These are phyloP conservation scores for Retiboletus flavoniger DNA, from an alignment of 1,284 basidiomycete genomes.

Conservation along the genomic window DNA sequence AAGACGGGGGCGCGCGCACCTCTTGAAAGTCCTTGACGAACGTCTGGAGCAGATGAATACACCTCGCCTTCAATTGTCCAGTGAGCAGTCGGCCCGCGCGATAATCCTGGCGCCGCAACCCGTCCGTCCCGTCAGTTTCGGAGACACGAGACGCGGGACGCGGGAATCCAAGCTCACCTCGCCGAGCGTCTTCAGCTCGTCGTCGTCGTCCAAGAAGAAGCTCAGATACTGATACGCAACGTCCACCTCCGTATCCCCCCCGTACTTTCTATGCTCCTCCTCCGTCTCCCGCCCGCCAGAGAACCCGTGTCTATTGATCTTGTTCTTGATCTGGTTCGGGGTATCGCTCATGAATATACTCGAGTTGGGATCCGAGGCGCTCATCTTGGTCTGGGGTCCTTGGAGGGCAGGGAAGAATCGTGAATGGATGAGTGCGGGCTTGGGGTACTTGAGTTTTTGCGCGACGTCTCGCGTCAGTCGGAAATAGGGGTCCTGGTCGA, in stretches of 20 bases:
- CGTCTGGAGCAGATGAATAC: slow-evolving; percentile 81
- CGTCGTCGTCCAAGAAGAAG: slow-evolving; percentile 98
- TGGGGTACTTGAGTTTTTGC: slow-evolving; percentile 91
- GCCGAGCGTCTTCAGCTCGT: slow-evolving; percentile 75
- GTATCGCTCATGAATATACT: slow-evolving; percentile 97
- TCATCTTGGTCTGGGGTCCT: slow-evolving; percentile 99
- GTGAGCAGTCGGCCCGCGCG: slow-evolving; percentile 86
- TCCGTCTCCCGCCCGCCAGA: slow-evolving; percentile 89
- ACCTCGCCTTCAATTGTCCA: slow-evolving; percentile 89
- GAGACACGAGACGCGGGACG: background rate
- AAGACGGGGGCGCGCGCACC: slow-evolving; percentile 42
- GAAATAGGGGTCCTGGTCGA: slow-evolving; percentile 98
- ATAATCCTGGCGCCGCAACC: slow-evolving; percentile 66
- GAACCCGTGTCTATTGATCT: slow-evolving; percentile 93
- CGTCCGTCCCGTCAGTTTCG: slow-evolving; percentile 1
- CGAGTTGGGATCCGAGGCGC: slow-evolving; percentile 86
- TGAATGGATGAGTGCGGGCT: slow-evolving; percentile 89
- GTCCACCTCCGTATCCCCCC: slow-evolving; percentile 95
- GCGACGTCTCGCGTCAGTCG: slow-evolving; percentile 96
- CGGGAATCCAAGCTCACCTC: slow-evolving; percentile 48
- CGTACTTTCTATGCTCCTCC: slow-evolving; percentile 87
- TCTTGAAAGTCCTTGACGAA: slow-evolving; percentile 92
- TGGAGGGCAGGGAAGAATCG: slow-evolving; percentile 99
- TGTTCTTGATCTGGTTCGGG: slow-evolving; percentile 93
- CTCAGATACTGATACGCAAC: slow-evolving; percentile 94